Percentiles rank a stretch among this genome's conserved stretches.
Evolutionary conservation across 2,329 filamentous ascomycete genomes (phyloP).

Genomic region (Trichoderma endophyticum): DNA sequence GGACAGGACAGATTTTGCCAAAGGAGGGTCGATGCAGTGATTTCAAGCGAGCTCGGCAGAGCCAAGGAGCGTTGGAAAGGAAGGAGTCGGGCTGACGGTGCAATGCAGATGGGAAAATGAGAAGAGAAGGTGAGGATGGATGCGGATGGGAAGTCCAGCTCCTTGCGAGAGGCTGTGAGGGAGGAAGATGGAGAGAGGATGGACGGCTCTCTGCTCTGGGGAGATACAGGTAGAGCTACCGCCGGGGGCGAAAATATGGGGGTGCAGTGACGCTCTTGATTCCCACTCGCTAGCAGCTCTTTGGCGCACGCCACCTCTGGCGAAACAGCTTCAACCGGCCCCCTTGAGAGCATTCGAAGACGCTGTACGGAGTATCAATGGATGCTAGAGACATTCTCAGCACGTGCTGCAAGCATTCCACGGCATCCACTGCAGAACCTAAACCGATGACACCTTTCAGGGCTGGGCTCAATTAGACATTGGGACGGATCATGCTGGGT

Average conservation of each 20-base stretch:
- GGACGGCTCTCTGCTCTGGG: neutral
- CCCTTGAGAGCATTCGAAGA: neutral
- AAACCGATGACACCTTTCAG: neutral
- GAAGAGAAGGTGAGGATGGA: slow-evolving; percentile 44
- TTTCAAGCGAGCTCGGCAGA: slow-evolving; percentile 31
- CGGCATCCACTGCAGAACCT: slow-evolving; percentile 1
- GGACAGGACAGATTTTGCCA: slow-evolving; percentile 33
- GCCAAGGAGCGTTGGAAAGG: slow-evolving; percentile 39
- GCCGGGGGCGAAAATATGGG: slow-evolving; percentile 10
- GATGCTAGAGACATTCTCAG: neutral
- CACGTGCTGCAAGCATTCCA: neutral
- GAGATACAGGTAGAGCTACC: neutral
- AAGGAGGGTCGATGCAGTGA: slow-evolving; percentile 37
- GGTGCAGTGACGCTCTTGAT: slow-evolving; percentile 14
- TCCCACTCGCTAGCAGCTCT: slow-evolving; percentile 16
- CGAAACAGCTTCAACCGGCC: slow-evolving; percentile 21
- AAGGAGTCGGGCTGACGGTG: slow-evolving; percentile 33
- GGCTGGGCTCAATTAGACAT: neutral
- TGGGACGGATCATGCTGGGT: neutral
- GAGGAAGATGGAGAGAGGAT: slow-evolving; percentile 25
- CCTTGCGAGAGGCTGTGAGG: slow-evolving; percentile 29
- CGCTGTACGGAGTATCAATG: neutral
- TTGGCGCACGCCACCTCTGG: slow-evolving; percentile 20
- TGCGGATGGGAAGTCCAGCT: slow-evolving; percentile 39
- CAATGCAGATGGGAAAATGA: slow-evolving; percentile 33